Base-by-base conservation (phyloP, 2,329 filamentous ascomycete genomes). In the Botrytis hyacinthi region DNA sequence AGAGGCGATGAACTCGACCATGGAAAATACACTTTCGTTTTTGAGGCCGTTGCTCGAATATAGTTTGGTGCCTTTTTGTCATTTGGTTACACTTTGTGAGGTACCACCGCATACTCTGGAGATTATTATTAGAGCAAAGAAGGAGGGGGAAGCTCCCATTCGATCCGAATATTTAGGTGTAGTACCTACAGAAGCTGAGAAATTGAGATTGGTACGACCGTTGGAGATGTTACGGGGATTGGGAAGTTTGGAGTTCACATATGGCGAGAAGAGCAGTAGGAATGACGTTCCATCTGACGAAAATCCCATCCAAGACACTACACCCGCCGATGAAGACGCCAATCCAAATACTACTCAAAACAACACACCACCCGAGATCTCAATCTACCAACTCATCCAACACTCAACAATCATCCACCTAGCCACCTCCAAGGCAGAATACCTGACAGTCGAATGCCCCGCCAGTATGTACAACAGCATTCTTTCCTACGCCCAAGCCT, bases 11-110 rank as follows among this genome's bases (percentile, higher is more conserved):
- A 18, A 14, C 18, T n/a, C 7, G 5, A 67, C 51, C 4, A 3
- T 20, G 8, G 7, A 14, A 4, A 48, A 51, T 8, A 67, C 51
- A 4, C 22, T 67, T 3, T 54, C 46, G 7, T 48, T 48, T 5
- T n/a, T 66, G 14, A 46, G 63, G 10, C 42, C 63, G 3, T 51
- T 37, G 32, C 26, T 51, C 12, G 32, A 18, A 37, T 51, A 37
- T n/a, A 66, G 63, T 16, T 35, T 66, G 18, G 62, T 66, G 62
- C 62, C 42, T 35, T 66, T 66, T 16, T 66, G 42, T 16, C 42
- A 66, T 29, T 10, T 63, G 2, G 20, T 63, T 29, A 44, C 26
- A 44, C 40, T 44, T 4, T 63, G 61, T 18, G 61, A 44, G 10
- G 40, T 7, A 20, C 62, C 62, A 5, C 62, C 42, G 14, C 42